phyloP scores from a whole-genome alignment of 805 yeast genomes.

The Saccharomycopsis sp. region DNA sequence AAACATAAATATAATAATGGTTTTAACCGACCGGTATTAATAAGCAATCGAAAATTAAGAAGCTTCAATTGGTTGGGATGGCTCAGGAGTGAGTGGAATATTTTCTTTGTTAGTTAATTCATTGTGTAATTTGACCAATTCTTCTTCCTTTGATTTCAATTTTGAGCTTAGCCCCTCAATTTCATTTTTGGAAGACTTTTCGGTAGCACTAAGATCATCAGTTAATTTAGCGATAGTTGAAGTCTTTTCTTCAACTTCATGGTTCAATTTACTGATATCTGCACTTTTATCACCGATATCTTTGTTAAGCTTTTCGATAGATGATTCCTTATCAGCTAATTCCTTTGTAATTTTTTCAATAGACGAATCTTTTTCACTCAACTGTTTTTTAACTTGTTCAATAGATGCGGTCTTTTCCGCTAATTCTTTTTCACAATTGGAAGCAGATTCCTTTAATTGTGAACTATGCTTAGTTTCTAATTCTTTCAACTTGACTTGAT shows the following conservation, averaged over 20 bases:
- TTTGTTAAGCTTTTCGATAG: slow-evolving; percentile 4
- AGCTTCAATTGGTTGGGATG: slow-evolving; percentile 10
- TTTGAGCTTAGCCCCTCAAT: slow-evolving; percentile 4
- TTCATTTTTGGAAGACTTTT: neutral
- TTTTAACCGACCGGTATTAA: neutral
- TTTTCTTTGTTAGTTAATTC: slow-evolving; percentile 5
- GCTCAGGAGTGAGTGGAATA: slow-evolving; percentile 2
- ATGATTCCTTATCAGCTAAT: neutral
- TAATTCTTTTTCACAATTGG: neutral
- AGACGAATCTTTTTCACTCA: neutral
- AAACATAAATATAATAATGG: neutral
- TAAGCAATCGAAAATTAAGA: neutral
- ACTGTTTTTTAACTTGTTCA: neutral
- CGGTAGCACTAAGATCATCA: neutral
- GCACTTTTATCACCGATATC: neutral
- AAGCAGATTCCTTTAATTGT: neutral
- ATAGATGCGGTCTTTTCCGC: neutral
- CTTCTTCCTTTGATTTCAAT: slow-evolving; percentile 2
- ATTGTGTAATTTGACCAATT: neutral
- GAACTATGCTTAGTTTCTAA: neutral
- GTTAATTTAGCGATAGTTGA: neutral
- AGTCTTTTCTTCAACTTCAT: neutral
- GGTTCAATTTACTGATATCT: neutral
- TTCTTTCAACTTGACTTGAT: neutral
- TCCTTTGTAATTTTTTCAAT: neutral